These are phyloP conservation scores for Cerrena zonata DNA, from an alignment of 1,284 basidiomycete genomes.

Conservation along the genomic window DNA sequence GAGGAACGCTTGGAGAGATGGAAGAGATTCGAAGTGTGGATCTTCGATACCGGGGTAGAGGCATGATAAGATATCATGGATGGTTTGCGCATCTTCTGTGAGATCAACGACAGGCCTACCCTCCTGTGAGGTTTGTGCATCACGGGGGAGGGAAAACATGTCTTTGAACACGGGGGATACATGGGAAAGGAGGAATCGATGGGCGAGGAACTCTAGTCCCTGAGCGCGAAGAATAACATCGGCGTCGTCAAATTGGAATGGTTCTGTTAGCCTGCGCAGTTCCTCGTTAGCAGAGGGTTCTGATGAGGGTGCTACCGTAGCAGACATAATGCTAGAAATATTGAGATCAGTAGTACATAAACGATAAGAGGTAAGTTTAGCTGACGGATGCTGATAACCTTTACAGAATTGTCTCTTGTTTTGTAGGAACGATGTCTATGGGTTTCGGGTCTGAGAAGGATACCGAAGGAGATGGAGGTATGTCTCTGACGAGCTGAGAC, in stretches of 20 bases:
- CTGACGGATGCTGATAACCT: too few relatives aligned
- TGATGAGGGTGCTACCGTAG: too few relatives aligned
- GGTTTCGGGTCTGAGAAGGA: too few relatives aligned
- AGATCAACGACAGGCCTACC: constrained; percentile 7
- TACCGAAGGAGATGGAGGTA: too few relatives aligned
- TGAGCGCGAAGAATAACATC: constrained; percentile 27
- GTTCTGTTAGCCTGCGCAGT: too few relatives aligned
- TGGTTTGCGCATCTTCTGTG: constrained; percentile 39
- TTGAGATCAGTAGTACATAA: too few relatives aligned
- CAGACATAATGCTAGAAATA: too few relatives aligned
- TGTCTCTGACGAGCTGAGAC: too few relatives aligned
- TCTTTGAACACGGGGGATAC: constrained; percentile 22
- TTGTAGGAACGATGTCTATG: too few relatives aligned
- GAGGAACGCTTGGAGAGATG: not conserved
- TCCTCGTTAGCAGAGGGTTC: too few relatives aligned
- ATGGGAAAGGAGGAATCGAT: constrained; percentile 8
- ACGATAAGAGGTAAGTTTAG: too few relatives aligned
- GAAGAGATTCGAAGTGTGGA: not conserved
- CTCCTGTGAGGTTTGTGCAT: not conserved
- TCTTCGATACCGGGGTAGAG: constrained; percentile 13
- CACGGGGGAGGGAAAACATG: constrained; percentile 11
- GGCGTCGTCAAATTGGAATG: constrained; percentile 15
- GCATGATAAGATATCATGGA: constrained; percentile 48
- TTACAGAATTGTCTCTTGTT: too few relatives aligned
- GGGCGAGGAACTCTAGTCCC: constrained; percentile 12